Evolutionary conservation across 768 basidiomycete species (phyloP), one percentile per base, ranked within the genome.

Genomic region (Psilocybe azurescens): DNA sequence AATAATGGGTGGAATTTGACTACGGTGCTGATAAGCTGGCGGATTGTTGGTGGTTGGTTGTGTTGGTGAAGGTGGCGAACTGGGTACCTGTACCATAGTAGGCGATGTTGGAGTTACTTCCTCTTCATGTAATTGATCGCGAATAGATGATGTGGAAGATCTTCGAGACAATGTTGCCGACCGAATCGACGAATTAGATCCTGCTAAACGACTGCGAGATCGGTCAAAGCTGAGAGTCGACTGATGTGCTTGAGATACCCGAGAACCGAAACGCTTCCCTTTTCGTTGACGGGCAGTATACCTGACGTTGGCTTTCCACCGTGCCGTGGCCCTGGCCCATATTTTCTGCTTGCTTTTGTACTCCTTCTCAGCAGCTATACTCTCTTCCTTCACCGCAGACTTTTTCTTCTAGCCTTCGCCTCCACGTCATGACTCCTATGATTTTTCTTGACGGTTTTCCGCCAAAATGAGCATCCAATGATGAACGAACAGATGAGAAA

Each of bases 241-340:
- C 47, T 65, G 67, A 36, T 64, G 64, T 10, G 69, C 69, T 28
- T 67, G 73, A 56, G 73, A 74, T 10, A 65, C 59, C 38, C 72
- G 60, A 56, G 67, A 62, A 44, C 58, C 67, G n/a, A 65, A 60
- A 13, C 81, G 79, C 60, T 76, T 80, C 36, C 82, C 80, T 61
- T 83, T 75, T 59, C 91, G 80, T 53, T 86, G 84, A 39, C 89
- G 83, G 7, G 86, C 85, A n/a, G 84, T 76, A 59, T 84, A 79
- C 29, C 86, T 84, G 9, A 85, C 81, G 56, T 87, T 86, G 3
- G 83, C 84, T 64, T 80, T 86, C 91, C 91, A 93, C 48, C 88
- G 82, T 7, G 85, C 86, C 1, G 84, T 86, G 2, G 90, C 89
- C 61, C 76, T 81, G 0, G 82, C 80, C 89, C 89, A 91, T 52